phyloP scores from a whole-genome alignment of 1,139 yeast genomes.

The Geotrichum fermentans region DNA sequence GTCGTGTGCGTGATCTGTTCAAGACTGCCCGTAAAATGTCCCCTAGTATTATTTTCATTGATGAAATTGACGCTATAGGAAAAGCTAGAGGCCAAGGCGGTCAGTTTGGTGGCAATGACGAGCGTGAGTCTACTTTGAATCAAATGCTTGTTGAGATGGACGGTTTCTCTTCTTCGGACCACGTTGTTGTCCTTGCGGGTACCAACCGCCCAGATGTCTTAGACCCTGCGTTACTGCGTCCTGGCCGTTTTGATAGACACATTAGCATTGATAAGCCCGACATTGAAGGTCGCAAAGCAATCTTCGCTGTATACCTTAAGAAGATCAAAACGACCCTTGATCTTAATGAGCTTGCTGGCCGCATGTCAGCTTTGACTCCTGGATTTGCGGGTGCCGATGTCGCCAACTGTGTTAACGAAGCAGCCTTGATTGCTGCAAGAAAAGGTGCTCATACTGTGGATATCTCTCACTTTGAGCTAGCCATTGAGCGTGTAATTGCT shows the following conservation, averaged over 20 bases:
- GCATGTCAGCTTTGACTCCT: constrained; percentile 91
- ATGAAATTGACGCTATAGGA: constrained; percentile 98
- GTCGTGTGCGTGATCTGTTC: constrained; percentile 91
- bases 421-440: constrained; percentile 94
- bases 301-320: constrained; percentile 75
- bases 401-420: constrained; percentile 94
- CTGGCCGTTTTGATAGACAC: constrained; percentile 95
- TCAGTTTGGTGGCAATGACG: constrained; percentile 86
- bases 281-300: constrained; percentile 85
- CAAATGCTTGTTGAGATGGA: constrained; percentile 97
- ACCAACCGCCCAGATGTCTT: constrained; percentile 91
- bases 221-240: constrained; percentile 89
- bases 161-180: constrained; percentile 85
- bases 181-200: constrained; percentile 94
- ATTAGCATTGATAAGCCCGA: constrained; percentile 89
- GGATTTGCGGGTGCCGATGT: constrained; percentile 98
- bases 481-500: constrained; percentile 94
- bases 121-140: constrained; percentile 91
- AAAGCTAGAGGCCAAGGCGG: constrained; percentile 82
- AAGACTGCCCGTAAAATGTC: constrained; percentile 89
- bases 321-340: constrained; percentile 56
- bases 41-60: constrained; percentile 90
- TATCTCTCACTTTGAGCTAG: constrained; percentile 82
- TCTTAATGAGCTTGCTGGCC: constrained; percentile 62
- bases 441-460: constrained; percentile 61